Conservation (phyloP, 2,329 filamentous ascomycete genomes). For the Daldinia eschscholtzii region DNA sequence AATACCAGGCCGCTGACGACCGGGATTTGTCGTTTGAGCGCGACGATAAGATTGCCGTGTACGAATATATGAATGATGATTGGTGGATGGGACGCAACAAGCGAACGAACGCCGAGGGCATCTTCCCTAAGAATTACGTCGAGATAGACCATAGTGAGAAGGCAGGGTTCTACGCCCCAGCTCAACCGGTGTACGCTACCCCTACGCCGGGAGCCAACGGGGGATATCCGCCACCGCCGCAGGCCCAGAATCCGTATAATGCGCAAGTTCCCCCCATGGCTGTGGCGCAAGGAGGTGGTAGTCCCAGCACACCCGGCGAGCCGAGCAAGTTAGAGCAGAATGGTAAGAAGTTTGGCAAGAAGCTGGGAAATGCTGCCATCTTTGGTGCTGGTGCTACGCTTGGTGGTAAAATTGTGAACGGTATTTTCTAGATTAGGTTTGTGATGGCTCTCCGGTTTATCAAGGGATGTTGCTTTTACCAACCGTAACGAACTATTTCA, state of each 20-base stretch:
- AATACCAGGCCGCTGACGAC: constrained; percentile 81
- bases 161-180: constrained; percentile 52
- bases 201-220: constrained; percentile 50
- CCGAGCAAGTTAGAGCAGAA: constrained; percentile 76
- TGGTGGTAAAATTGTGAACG: constrained; percentile 89
- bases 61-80: constrained; percentile 95
- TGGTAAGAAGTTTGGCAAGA: constrained; percentile 97
- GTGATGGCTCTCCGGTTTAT: constrained; percentile 2
- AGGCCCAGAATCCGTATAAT: constrained; percentile 72
- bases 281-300: constrained; percentile 70
- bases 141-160: constrained; percentile 71
- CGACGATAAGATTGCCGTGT: constrained; percentile 83
- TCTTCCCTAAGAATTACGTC: constrained; percentile 95
- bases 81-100: constrained; percentile 95
- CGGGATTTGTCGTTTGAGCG: constrained; percentile 86
- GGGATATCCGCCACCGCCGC: constrained; percentile 58
- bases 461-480: neutral
- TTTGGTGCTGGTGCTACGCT: constrained; percentile 94
- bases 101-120: constrained; percentile 86
- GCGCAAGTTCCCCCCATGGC: constrained; percentile 80
- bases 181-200: constrained; percentile 48
- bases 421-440: constrained; percentile 76
- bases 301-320: constrained; percentile 50
- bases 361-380: constrained; percentile 85
- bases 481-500: constrained; percentile 1